These are phyloP conservation scores for Carpinus fangiana DNA, from an alignment of 306 rosid genomes.

Conservation along the genomic window DNA sequence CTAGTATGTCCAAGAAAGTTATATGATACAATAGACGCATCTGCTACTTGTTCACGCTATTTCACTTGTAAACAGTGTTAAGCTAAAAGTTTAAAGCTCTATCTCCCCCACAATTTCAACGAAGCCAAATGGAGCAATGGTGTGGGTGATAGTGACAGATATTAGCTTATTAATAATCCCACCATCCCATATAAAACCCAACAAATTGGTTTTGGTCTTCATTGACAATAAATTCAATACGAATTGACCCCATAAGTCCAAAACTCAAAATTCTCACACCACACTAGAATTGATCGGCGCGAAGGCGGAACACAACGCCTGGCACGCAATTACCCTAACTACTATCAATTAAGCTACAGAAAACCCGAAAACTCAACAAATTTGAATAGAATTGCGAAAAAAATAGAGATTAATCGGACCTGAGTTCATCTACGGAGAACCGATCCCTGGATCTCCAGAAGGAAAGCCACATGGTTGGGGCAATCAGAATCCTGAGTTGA, in stretches of 20 bases:
- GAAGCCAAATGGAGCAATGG: background rate
- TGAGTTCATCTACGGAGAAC: slow-evolving; percentile 82
- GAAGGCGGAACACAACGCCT: background rate
- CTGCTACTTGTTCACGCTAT: background rate
- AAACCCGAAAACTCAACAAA: background rate
- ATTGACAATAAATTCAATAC: background rate
- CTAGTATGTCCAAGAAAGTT: background rate
- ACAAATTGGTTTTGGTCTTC: background rate
- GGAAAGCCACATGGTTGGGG: slow-evolving; percentile 77
- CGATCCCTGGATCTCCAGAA: slow-evolving; percentile 91
- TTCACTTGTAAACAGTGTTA: background rate
- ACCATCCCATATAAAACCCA: background rate
- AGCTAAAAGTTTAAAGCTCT: background rate
- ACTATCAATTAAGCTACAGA: background rate
- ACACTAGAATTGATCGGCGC: slow-evolving; percentile 6
- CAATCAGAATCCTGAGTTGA: slow-evolving; percentile 43
- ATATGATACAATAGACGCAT: background rate
- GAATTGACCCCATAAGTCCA: background rate
- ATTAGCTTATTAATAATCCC: background rate
- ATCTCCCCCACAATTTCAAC: background rate
- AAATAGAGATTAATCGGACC: slow-evolving; percentile 38
- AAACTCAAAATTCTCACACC: background rate
- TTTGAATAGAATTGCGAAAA: background rate
- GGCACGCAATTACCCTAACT: background rate
- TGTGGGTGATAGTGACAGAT: background rate